Conservation (phyloP, 2,329 filamentous ascomycete species). For the Cordyceps javanica region DNA sequence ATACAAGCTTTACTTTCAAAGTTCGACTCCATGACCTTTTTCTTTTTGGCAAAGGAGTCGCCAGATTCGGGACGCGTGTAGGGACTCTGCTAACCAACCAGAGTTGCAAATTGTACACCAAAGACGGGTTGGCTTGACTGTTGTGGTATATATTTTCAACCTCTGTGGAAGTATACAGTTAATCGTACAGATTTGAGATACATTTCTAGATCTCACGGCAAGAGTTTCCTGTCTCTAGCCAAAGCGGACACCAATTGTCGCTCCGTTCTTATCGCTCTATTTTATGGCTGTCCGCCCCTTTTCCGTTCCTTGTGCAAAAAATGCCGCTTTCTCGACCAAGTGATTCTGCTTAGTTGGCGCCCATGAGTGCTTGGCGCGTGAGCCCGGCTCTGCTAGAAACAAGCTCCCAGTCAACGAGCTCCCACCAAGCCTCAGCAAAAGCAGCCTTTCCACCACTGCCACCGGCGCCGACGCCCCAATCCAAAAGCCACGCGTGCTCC, state of each 20-base stretch:
- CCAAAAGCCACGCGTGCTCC: slow-evolving; percentile 87
- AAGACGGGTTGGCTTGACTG: neutral
- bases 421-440: slow-evolving; percentile 82
- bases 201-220: neutral
- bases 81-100: no score
- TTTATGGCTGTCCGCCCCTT: neutral
- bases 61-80: neutral
- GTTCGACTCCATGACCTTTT: no score
- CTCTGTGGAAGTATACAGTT: slow-evolving; percentile 7
- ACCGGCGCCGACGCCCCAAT: slow-evolving; percentile 57
- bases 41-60: neutral
- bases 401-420: slow-evolving; percentile 74
- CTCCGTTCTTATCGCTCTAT: neutral
- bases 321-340: neutral
- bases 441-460: slow-evolving; percentile 66
- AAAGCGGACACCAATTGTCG: neutral
- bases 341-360: slow-evolving; percentile 5
- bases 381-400: slow-evolving; percentile 45
- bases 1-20: neutral
- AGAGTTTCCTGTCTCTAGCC: neutral
- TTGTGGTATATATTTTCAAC: slow-evolving; percentile 6
- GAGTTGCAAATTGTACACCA: neutral
- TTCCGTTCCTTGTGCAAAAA: neutral
- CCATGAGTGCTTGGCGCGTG: slow-evolving; percentile 30
- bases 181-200: slow-evolving; percentile 8